phyloP scores from a whole-genome alignment of 306 rosid genomes.

The Fagus sylvatica region DNA sequence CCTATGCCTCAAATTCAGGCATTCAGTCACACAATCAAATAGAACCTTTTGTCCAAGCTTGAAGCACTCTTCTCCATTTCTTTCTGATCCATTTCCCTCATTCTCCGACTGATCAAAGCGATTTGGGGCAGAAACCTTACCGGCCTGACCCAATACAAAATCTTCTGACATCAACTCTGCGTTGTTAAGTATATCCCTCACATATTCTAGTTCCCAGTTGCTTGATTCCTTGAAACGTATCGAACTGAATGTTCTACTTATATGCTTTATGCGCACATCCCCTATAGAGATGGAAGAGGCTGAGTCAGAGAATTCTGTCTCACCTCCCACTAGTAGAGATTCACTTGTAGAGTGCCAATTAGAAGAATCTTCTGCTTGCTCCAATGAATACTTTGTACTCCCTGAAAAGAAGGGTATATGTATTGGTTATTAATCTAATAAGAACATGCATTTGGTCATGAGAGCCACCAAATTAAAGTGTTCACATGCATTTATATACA shows the following conservation, averaged over 20 bases:
- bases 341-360: slow-evolving; percentile 37
- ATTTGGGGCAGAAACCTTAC: slow-evolving; percentile 46
- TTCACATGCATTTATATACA: not conserved
- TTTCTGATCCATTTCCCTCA: slow-evolving; percentile 30
- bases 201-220: slow-evolving; percentile 62
- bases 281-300: slow-evolving; percentile 30
- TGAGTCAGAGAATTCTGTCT: slow-evolving; percentile 35
- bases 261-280: slow-evolving; percentile 30
- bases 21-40: slow-evolving; percentile 60
- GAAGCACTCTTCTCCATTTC: slow-evolving; percentile 35
- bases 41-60: slow-evolving; percentile 56
- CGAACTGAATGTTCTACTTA: slow-evolving; percentile 21
- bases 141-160: slow-evolving; percentile 40
- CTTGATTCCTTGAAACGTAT: slow-evolving; percentile 38
- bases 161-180: slow-evolving; percentile 55
- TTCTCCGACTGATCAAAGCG: slow-evolving; percentile 59
- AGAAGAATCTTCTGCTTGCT: slow-evolving; percentile 46
- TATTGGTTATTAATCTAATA: slow-evolving; percentile 7
- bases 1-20: slow-evolving; percentile 47
- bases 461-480: slow-evolving; percentile 15
- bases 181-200: slow-evolving; percentile 51
- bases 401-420: slow-evolving; percentile 47
- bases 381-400: slow-evolving; percentile 40
- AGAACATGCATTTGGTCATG: slow-evolving; percentile 6
- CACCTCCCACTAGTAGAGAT: slow-evolving; percentile 33